phyloP scores from a whole-genome alignment of 345 rosid species.

The Hibiscus mutabilis region DNA sequence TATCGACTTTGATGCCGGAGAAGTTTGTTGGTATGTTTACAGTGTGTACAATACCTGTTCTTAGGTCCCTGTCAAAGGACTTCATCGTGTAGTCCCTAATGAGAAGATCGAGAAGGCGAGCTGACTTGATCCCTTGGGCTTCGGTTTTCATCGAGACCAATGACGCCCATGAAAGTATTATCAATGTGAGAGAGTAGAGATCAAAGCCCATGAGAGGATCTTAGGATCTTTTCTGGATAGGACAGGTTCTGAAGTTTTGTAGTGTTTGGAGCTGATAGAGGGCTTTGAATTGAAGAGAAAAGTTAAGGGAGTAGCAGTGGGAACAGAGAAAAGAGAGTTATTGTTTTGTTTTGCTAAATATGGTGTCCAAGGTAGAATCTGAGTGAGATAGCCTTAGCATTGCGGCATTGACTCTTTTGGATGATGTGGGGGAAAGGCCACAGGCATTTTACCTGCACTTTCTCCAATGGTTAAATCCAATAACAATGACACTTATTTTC shows the following conservation, averaged over 20 bases:
- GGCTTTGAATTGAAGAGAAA: constrained; percentile 32
- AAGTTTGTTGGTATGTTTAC: constrained; percentile 61
- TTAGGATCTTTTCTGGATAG: constrained; percentile 10
- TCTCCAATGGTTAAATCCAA: neutral
- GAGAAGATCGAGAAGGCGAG: constrained; percentile 62
- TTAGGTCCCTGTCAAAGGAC: constrained; percentile 38
- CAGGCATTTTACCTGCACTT: neutral
- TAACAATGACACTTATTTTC: neutral
- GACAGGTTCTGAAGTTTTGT: constrained; percentile 15
- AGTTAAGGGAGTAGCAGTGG: neutral
- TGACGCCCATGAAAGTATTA: constrained; percentile 16
- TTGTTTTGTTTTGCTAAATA: constrained; percentile 2
- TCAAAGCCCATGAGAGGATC: constrained; percentile 31
- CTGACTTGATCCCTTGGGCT: constrained; percentile 47
- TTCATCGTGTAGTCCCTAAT: constrained; percentile 66
- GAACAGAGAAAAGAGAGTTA: constrained; percentile 7
- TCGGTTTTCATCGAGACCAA: constrained; percentile 10
- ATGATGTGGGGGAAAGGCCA: neutral
- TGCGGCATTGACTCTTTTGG: neutral
- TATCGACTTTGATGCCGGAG: constrained; percentile 59
- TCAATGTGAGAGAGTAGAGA: constrained; percentile 19
- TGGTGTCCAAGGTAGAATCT: constrained; percentile 1
- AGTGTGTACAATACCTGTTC: constrained; percentile 52
- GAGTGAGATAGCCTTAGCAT: neutral
- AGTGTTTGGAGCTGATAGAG: constrained; percentile 15